These are phyloP conservation scores for Picea glauca DNA, from an alignment of 75 land plant species.

Conservation along the genomic window DNA sequence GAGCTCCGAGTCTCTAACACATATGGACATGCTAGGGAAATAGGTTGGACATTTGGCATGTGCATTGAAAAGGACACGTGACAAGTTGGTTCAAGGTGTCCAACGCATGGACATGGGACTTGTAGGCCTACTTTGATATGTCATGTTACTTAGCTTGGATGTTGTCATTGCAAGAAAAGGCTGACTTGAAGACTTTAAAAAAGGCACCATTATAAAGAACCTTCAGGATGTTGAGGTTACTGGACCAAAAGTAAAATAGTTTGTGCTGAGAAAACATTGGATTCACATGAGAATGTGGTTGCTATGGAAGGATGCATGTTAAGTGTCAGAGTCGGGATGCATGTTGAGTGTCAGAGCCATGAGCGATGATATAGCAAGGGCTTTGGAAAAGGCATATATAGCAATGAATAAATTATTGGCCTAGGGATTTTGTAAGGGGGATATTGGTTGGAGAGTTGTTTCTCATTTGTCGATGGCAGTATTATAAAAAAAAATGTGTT, in stretches of 20 bases:
- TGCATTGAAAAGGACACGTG: too few relatives aligned
- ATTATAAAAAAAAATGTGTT: too few relatives aligned
- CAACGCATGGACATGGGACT: too few relatives aligned
- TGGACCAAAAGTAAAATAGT: conserved; percentile 64
- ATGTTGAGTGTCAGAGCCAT: conserved; percentile 83
- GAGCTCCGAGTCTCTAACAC: too few relatives aligned
- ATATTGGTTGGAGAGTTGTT: conserved; percentile 93
- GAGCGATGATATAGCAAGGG: conserved; percentile 70
- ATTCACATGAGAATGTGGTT: conserved; percentile 60
- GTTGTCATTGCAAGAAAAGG: conserved; percentile 88
- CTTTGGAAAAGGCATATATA: conserved; percentile 63
- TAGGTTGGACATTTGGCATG: too few relatives aligned
- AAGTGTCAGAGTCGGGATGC: too few relatives aligned
- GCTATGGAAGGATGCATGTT: conserved; percentile 61
- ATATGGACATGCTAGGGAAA: too few relatives aligned
- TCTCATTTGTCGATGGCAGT: background rate
- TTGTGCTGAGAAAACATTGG: conserved; percentile 75
- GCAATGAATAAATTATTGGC: conserved; percentile 79
- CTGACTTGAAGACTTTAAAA: conserved; percentile 70
- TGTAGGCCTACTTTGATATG: too few relatives aligned
- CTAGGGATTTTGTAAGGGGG: conserved; percentile 50
- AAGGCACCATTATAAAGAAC: conserved; percentile 62
- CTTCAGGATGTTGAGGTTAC: conserved; percentile 74
- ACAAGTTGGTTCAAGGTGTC: too few relatives aligned
- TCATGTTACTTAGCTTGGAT: conserved; percentile 27